A percentile compares a stretch with the other conserved stretches of the same genome.
Evolutionary conservation across 2,329 filamentous ascomycete species (phyloP).

Genomic region (Ceratocystis smalleyi): DNA sequence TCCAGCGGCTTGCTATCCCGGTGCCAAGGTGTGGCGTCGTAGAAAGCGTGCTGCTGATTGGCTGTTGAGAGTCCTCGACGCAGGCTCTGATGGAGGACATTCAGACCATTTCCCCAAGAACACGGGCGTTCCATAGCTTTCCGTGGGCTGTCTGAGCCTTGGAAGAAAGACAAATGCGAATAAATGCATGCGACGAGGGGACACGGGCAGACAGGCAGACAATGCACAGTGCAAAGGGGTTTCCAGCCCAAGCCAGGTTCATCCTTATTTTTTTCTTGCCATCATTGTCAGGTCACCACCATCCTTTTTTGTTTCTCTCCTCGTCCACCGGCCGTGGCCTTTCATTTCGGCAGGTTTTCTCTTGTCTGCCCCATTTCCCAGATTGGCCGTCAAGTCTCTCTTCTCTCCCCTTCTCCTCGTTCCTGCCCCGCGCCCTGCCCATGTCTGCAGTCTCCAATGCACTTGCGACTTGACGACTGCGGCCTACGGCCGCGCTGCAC

Average conservation of each 20-base stretch:
- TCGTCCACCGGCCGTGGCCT: not conserved
- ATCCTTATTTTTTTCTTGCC: not conserved
- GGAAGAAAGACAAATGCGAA: not conserved
- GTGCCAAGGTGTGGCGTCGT: not conserved
- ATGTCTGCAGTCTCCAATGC: not conserved
- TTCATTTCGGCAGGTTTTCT: not conserved
- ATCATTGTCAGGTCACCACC: not conserved
- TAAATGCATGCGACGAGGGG: not conserved
- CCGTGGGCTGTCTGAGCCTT: not conserved
- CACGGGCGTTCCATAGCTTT: not conserved
- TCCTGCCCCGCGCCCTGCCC: not conserved
- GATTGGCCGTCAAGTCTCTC: not conserved
- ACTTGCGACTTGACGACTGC: not conserved
- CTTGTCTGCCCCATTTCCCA: not conserved
- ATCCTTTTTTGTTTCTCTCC: not conserved
- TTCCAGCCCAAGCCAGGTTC: not conserved
- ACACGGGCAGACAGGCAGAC: not conserved
- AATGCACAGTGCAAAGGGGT: not conserved
- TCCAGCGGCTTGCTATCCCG: not conserved
- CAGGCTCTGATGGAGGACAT: not conserved
- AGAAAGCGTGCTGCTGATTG: not conserved
- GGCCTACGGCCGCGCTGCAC: not conserved
- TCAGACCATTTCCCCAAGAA: not conserved
- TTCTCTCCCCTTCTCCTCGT: not conserved
- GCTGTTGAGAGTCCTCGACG: not conserved